Base-by-base conservation (phyloP, 2,329 filamentous ascomycete species). In the Talaromyces verruculosus region DNA sequence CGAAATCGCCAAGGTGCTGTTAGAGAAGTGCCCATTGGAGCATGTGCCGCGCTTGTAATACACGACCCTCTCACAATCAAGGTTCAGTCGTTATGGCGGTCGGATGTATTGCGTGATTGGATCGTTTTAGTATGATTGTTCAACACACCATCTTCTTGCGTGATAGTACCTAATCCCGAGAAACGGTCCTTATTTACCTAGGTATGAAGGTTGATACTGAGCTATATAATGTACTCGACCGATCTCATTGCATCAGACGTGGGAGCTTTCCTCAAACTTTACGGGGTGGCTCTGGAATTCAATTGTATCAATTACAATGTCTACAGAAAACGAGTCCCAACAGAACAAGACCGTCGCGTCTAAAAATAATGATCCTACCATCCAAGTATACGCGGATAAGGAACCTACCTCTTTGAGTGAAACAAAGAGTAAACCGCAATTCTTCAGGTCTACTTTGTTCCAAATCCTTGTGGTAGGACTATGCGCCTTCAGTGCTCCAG, bases 391-490 rank as follows among this genome's bases (percentile, higher is more conserved):
- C 17, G 8, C 49, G 28, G 25, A 53, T 2, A 28, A 53, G 28
- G 49, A 53, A n/a, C 15, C 13, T 30, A n/a, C 7, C 28, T 53
- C 49, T n/a, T 53, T 33, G 17, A 33, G 25, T 8, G 47, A 51
- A 8, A 51, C 25, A 30, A 51, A 33, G 17, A 53, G 17, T 55
- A 41, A 65, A 45, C 37, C 43, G 35, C n/a, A 47, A 28, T 45
- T 69, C 33, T 83, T 81, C 68, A 78, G 82, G 17, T 81, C 80
- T 51, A 81, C 81, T 3, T 70, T 77, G 53, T 78, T 80, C 62
- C 79, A 81, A 67, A 78, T 80, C 61, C 71, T 76, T 39, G 70
- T 81, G 3, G 78, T 78, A 5, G 76, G 79, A 58, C 69, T 76
- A 17, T 77, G 78, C 37, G 78, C 78, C 3, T 81, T 81, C 66